phyloP scores from a whole-genome alignment of 2,329 filamentous ascomycete species.

The Claviceps arundinis region DNA sequence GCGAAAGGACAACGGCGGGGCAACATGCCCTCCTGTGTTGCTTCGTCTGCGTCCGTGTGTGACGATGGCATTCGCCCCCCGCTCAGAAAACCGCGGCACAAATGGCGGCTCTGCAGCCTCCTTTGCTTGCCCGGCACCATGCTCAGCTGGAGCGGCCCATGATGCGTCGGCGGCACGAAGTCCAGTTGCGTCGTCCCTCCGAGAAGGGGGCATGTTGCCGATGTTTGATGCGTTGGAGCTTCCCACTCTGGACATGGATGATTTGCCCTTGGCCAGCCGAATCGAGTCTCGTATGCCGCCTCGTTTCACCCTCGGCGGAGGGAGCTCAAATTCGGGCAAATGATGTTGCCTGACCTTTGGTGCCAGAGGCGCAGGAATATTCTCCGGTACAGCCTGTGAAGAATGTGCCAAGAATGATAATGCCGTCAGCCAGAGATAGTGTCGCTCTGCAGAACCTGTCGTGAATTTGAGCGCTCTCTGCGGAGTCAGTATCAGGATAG shows the following conservation, averaged over 20 bases:
- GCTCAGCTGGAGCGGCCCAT: conserved; percentile 20
- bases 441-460: conserved; percentile 65
- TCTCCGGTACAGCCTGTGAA: conserved; percentile 64
- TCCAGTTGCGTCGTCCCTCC: conserved; percentile 22
- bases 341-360: conserved; percentile 25
- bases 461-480: conserved; percentile 94
- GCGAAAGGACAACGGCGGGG: conserved; percentile 59
- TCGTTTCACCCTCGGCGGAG: conserved; percentile 34
- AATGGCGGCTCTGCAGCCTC: conserved; percentile 59
- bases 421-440: conserved; percentile 90
- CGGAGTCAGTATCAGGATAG: conserved; percentile 87
- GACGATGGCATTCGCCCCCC: conserved; percentile 27
- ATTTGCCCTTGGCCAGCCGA: conserved; percentile 64
- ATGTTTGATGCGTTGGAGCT: conserved; percentile 37
- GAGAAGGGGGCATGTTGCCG: conserved; percentile 23
- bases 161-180: conserved; percentile 28
- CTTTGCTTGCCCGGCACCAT: conserved; percentile 34
- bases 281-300: conserved; percentile 74
- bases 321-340: conserved; percentile 37
- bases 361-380: conserved; percentile 41
- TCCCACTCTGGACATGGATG: conserved; percentile 36
- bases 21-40: conserved; percentile 67
- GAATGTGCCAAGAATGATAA: conserved; percentile 92
- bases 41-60: conserved; percentile 74
- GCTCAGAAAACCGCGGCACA: conserved; percentile 56